Percentiles rank a stretch among this genome's conserved stretches.
phyloP scores from a whole-genome alignment of 2,329 filamentous ascomycete species.

The Aspergillus sp. region DNA sequence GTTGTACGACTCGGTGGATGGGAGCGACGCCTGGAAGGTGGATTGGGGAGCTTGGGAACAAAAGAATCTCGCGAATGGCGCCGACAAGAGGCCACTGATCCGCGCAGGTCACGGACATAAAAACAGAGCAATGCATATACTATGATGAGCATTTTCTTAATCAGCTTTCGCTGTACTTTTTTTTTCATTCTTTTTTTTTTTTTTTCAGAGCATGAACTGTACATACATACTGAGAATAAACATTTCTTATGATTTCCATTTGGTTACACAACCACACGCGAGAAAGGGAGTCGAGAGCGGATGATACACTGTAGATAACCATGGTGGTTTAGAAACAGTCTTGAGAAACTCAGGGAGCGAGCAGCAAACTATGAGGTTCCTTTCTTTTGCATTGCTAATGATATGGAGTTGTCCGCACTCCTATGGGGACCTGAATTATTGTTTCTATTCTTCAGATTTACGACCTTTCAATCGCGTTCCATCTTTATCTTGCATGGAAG shows the following conservation, averaged over 20 bases:
- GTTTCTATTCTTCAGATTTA: not conserved
- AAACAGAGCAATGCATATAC: slow-evolving; percentile 23
- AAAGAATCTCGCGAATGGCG: slow-evolving; percentile 89
- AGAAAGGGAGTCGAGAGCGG: not conserved
- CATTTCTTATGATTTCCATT: not conserved
- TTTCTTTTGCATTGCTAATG: too few relatives aligned
- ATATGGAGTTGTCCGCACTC: too few relatives aligned
- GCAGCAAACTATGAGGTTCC: too few relatives aligned
- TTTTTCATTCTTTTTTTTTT: not conserved
- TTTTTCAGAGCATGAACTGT: slow-evolving; percentile 6
- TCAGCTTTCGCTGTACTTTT: slow-evolving; percentile 9
- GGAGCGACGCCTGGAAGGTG: slow-evolving; percentile 73
- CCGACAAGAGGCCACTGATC: slow-evolving; percentile 78
- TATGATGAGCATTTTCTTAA: not conserved
- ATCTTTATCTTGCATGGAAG: slow-evolving; percentile 8
- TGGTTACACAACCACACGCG: not conserved
- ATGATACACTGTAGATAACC: not conserved
- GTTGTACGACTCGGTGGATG: slow-evolving; percentile 68
- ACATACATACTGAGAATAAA: slow-evolving; percentile 11
- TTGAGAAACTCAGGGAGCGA: too few relatives aligned
- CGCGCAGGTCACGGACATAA: slow-evolving; percentile 67
- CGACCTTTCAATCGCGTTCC: not conserved
- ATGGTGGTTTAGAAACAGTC: too few relatives aligned
- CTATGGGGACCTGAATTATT: too few relatives aligned
- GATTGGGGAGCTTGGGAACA: slow-evolving; percentile 84